Evolutionary conservation across 208 protist genomes (phyloP).

Genomic region (Phytomonas francai): DNA sequence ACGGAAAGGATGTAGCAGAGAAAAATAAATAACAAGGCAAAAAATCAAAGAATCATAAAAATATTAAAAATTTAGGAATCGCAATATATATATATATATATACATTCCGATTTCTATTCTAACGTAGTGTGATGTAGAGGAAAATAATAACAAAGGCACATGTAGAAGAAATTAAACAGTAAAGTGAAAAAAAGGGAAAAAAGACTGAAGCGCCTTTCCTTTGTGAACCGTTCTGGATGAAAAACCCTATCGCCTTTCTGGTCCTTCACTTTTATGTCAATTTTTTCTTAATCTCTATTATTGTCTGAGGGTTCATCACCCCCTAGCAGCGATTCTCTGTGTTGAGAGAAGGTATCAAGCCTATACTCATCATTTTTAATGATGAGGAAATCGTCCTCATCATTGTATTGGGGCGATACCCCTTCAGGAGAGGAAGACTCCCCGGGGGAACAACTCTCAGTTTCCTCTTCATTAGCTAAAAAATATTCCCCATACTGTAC

Average conservation of each 20-base stretch:
- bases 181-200: conserved; percentile 10
- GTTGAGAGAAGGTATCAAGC: neutral
- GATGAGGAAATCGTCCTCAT: neutral
- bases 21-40: neutral
- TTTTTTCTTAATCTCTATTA: neutral
- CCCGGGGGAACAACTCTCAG: neutral
- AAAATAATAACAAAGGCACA: conserved; percentile 12
- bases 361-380: neutral
- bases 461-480: conserved; percentile 20
- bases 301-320: neutral
- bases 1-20: neutral
- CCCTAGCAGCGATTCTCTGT: neutral
- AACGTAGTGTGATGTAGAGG: conserved; percentile 5
- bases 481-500: conserved; percentile 9
- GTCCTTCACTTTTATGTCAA: neutral
- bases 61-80: neutral
- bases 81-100: conserved; percentile 1
- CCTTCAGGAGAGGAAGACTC: neutral
- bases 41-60: neutral
- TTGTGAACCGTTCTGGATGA: neutral
- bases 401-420: neutral
- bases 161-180: conserved; percentile 2
- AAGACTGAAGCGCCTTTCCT: neutral
- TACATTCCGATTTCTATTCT: neutral
- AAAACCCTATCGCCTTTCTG: neutral